These are phyloP conservation scores for Aspergillus kassunensis DNA, from an alignment of 495 filamentous ascomycete genomes.

Conservation along the genomic window DNA sequence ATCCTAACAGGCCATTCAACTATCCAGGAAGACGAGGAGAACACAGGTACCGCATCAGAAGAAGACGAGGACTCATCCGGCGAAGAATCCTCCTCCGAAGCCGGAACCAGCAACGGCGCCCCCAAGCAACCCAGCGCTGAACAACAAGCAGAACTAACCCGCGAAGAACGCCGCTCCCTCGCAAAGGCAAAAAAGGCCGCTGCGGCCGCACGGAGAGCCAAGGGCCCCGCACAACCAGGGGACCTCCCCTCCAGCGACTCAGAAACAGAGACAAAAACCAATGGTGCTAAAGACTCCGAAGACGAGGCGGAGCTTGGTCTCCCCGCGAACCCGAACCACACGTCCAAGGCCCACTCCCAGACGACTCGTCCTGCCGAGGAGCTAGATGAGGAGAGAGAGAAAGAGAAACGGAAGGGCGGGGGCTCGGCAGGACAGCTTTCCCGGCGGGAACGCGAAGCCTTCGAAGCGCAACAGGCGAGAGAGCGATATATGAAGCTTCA, in stretches of 20 bases:
- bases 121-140: background rate
- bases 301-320: constrained; percentile 59
- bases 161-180: constrained; percentile 81
- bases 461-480: constrained; percentile 82
- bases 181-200: constrained; percentile 92
- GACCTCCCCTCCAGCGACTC: constrained; percentile 73
- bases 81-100: constrained; percentile 37
- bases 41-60: constrained; percentile 33
- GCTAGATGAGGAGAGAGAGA: constrained; percentile 29
- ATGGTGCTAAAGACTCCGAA: constrained; percentile 39
- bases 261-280: constrained; percentile 48
- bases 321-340: constrained; percentile 89
- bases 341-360: constrained; percentile 62
- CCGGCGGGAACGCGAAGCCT: constrained; percentile 80
- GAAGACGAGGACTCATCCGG: constrained; percentile 43
- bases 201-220: constrained; percentile 67
- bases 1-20: background rate
- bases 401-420: constrained; percentile 21
- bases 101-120: constrained; percentile 22
- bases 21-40: constrained; percentile 45
- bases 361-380: constrained; percentile 24
- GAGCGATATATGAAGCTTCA: constrained; percentile 93
- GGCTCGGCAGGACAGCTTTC: constrained; percentile 58
- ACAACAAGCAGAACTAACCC: constrained; percentile 52
- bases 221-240: constrained; percentile 65